phyloP scores from a whole-genome alignment of 768 basidiomycete species.

The Amanita pseudoporphyria region DNA sequence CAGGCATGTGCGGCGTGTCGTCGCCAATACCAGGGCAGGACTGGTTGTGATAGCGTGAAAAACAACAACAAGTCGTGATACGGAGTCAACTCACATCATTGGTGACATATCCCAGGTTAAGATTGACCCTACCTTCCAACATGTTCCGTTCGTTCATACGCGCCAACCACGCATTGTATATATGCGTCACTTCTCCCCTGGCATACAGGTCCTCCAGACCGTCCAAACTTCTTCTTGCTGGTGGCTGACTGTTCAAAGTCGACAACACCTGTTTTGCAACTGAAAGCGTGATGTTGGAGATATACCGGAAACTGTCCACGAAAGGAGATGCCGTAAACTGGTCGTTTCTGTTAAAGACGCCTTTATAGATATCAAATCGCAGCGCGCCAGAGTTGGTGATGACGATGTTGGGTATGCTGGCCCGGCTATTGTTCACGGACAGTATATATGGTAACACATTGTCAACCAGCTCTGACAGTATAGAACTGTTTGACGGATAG shows the following conservation, averaged over 20 bases:
- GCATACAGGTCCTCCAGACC: slow-evolving; percentile 31
- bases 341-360: slow-evolving; percentile 73
- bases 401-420: slow-evolving; percentile 49
- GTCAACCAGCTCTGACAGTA: slow-evolving; percentile 48
- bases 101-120: slow-evolving; percentile 73
- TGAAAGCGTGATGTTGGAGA: slow-evolving; percentile 41
- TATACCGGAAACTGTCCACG: slow-evolving; percentile 50
- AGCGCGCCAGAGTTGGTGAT: slow-evolving; percentile 55
- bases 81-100: slow-evolving; percentile 36
- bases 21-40: slow-evolving; percentile 70
- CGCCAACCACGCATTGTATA: slow-evolving; percentile 47
- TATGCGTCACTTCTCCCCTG: slow-evolving; percentile 38
- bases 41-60: slow-evolving; percentile 23
- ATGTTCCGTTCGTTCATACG: slow-evolving; percentile 39
- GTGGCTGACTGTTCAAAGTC: slow-evolving; percentile 38
- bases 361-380: slow-evolving; percentile 59
- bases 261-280: slow-evolving; percentile 47
- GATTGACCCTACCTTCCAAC: slow-evolving; percentile 31
- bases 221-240: slow-evolving; percentile 13
- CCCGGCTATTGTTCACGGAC: slow-evolving; percentile 53
- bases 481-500: slow-evolving; percentile 50
- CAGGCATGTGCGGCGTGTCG: slow-evolving; percentile 54
- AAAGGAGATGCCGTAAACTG: slow-evolving; percentile 71
- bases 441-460: slow-evolving; percentile 46
- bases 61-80: neutral